Base-by-base conservation (phyloP, 2,329 filamentous ascomycete species). In the Apiospora hydei region DNA sequence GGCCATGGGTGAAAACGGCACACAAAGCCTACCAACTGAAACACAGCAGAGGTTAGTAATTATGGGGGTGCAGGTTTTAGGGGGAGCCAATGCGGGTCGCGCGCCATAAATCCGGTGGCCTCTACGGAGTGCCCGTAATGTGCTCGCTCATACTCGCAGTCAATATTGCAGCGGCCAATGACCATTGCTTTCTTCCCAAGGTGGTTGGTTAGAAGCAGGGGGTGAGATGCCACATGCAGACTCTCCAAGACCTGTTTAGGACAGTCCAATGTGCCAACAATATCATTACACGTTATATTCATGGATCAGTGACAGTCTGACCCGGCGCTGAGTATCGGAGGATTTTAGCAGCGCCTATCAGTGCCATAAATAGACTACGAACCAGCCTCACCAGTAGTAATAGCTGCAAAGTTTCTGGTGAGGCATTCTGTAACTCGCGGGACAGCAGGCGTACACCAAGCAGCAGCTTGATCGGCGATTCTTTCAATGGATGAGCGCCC, bases 351-450 rank as follows among this genome's bases (percentile, higher is more conserved):
- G 57, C 57, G 53, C 21, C 26, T 61, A 34, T 61, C 53, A 38
- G n/a, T 64, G 2, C 57, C 57, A 64, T 64, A 64, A 64, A 64
- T 64, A 64, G 57, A 64, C 21, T n/a, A 41, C 57, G 57, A 41
- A 38, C 34, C 57, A 64, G 57, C 34, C 57, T 41, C 41, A 14
- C 34, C 57, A 41, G 34, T n/a, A n/a, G 41, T 41, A n/a, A 41
- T 24, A n/a, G 18, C 57, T 21, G 57, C 57, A 64, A 41, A 64
- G 34, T 41, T 41, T 64, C 7, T 10, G 34, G 13, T n/a, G 57
- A 64, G 34, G 57, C 57, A 64, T 64, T 64, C 57, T 64, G 34
- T 41, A 41, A 41, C 57, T 64, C 8, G 4, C 10, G 7, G 34
- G 24, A n/a, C 13, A 41, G 57, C 41, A 18, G 57, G 57, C 34